Evolutionary conservation across 2,329 filamentous ascomycete species (phyloP).

Genomic region (Talaromyces sp.): DNA sequence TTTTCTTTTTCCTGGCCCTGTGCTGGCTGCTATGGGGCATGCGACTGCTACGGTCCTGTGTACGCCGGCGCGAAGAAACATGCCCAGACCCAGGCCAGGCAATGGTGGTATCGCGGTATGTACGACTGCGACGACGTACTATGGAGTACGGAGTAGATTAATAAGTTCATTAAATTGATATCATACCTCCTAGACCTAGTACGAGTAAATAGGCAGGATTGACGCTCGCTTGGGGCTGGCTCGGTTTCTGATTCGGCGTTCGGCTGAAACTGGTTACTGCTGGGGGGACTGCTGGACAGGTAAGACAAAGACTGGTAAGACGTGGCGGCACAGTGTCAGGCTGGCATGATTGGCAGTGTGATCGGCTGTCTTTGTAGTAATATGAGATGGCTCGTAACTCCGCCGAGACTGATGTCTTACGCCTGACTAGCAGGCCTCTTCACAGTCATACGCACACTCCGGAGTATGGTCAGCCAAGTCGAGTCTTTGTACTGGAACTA

Average conservation of each 20-base stretch:
- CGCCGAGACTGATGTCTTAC: background rate
- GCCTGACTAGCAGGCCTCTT: background rate
- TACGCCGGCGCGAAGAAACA: background rate
- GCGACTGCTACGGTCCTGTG: background rate
- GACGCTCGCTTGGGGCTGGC: background rate
- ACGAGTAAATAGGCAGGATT: background rate
- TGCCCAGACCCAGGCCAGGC: background rate
- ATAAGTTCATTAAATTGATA: constrained; percentile 1
- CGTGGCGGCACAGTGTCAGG: background rate
- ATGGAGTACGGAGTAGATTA: background rate
- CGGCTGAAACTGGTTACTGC: constrained; percentile 1
- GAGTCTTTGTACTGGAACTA: background rate
- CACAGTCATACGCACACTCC: background rate
- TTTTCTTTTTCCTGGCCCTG: background rate
- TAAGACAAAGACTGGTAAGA: background rate
- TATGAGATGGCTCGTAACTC: background rate
- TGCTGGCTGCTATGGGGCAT: background rate
- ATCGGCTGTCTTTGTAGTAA: background rate
- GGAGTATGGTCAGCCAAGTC: background rate
- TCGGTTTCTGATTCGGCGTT: constrained; percentile 7
- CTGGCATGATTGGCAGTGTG: background rate
- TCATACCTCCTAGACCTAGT: background rate
- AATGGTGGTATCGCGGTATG: background rate
- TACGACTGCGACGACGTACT: background rate
- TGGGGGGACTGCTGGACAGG: background rate